Evolutionary conservation across 228 moss, liverwort and hornwort species (phyloP), one percentile per base, ranked within the genome.

Genomic region (Sphagnum fallax): DNA sequence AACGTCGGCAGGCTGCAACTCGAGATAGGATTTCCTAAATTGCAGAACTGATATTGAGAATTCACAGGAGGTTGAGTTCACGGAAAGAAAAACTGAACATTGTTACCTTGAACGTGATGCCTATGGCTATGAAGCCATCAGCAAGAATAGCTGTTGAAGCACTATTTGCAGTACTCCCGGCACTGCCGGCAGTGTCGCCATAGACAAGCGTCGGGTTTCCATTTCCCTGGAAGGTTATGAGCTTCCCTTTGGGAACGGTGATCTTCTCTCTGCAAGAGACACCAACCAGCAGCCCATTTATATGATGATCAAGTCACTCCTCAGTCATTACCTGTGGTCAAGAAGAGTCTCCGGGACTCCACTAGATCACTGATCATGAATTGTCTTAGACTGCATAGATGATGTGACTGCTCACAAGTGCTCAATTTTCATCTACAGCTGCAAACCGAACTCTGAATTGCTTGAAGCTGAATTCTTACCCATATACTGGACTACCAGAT

Each of bases 111-210:
- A 94, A 94, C 6, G 76, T 64, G 1, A 94, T 61, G 62, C 88
- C 91, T 55, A 53, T 81, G 50, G 86, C 84, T 52, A 94, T 81
- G 77, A 94, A 94, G 69, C 84, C 5, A 60, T 94, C 83, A 0
- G 91, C 83, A 8, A 69, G 62, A 69, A 94, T 86, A 8, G 70
- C 71, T 6, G 77, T 77, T 5, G 86, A 72, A 0, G 91, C 86
- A 52, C 94, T 91, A 49, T 78, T 83, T 58, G 66, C 15, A 55
- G 91, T 94, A 10, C 90, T 79, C 4, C 91, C 90, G 60, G 89
- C 73, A 0, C 75, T 74, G 51, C 47, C 48, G 4, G 88, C 86
- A 10, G 68, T 70, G 6, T 84, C 74, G 5, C 73, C 81, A 50
- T 73, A 88, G 0, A 76, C 76, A 61, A 94, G 65, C 47, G 86